Percentiles rank a stretch among this genome's conserved stretches.
These are phyloP conservation scores for Rusavskia elegans DNA, from an alignment of 495 filamentous ascomycete genomes.

Conservation along the genomic window DNA sequence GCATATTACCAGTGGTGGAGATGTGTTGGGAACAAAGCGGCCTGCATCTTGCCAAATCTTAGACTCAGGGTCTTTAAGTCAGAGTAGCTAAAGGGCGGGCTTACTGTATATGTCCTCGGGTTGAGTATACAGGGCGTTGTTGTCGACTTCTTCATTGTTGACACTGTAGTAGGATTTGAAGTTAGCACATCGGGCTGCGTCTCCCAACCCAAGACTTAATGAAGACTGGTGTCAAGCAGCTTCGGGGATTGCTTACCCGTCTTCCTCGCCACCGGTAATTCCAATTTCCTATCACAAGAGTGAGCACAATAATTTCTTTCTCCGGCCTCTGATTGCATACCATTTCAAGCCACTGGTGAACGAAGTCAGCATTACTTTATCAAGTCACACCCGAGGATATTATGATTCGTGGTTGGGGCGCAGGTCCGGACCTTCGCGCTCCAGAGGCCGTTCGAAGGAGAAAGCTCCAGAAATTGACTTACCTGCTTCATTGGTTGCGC, in stretches of 20 bases:
- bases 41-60: too few species aligned
- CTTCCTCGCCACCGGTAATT: conserved; percentile 91
- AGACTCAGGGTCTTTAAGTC: too few species aligned
- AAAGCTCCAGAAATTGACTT: too few species aligned
- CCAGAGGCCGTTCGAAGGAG: too few species aligned
- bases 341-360: conserved; percentile 76
- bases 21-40: too few species aligned
- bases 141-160: conserved; percentile 73
- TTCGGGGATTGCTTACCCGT: conserved; percentile 29
- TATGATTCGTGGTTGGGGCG: too few species aligned
- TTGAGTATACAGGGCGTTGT: conserved; percentile 93
- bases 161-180: conserved; percentile 19
- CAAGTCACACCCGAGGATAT: too few species aligned
- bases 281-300: conserved; percentile 50
- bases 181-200: conserved; percentile 27
- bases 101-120: conserved; percentile 64
- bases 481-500: conserved; percentile 80
- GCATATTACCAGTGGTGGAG: too few species aligned
- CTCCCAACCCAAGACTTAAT: too few species aligned
- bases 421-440: too few species aligned
- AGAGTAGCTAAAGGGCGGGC: too few species aligned
- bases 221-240: conserved; percentile 19
- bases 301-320: not conserved
- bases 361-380: too few species aligned
- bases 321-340: conserved; percentile 26